Evolutionary conservation across 805 yeast genomes (phyloP).

Genomic region (Candida maris): DNA sequence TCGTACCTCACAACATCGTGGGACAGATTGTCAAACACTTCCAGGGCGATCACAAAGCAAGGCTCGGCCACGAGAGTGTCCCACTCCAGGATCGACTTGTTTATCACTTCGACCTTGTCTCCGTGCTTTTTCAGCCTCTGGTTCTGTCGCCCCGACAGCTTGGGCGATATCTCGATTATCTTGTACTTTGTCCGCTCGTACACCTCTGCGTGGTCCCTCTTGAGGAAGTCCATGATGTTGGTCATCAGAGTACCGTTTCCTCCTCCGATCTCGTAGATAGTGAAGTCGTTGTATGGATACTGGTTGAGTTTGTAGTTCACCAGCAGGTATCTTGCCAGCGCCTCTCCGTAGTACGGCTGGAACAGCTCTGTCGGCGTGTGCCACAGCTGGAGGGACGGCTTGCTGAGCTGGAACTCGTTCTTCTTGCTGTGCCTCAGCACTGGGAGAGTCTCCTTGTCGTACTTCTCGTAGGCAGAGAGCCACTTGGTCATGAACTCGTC

Average conservation of each 20-base stretch:
- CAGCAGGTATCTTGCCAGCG: conserved; percentile 74
- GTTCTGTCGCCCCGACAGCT: conserved; percentile 56
- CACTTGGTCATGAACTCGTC: conserved; percentile 71
- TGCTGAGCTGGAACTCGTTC: conserved; percentile 23
- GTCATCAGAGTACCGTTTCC: conserved; percentile 87
- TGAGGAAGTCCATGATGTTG: conserved; percentile 64
- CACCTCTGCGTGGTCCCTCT: conserved; percentile 65
- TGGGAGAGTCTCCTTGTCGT: conserved; percentile 35
- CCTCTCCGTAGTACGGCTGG: conserved; percentile 81
- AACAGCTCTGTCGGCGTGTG: conserved; percentile 88
- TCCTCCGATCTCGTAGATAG: conserved; percentile 85
- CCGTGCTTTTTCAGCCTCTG: conserved; percentile 37
- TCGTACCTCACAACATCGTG: conserved; percentile 82
- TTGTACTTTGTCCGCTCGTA: conserved; percentile 63
- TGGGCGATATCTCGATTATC: conserved; percentile 67
- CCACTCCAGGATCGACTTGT: conserved; percentile 79
- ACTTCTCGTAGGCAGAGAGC: conserved; percentile 57
- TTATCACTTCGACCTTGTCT: conserved; percentile 58
- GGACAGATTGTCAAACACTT: conserved; percentile 79
- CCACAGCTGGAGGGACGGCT: conserved; percentile 66
- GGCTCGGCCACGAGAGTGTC: conserved; percentile 53
- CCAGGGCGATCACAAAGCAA: conserved; percentile 74
- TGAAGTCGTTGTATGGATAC: conserved; percentile 67
- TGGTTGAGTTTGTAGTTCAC: conserved; percentile 65
- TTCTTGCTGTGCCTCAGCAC: conserved; percentile 18